Conservation (phyloP, 2,329 filamentous ascomycete genomes). For the Davidsoniella eucalypti region DNA sequence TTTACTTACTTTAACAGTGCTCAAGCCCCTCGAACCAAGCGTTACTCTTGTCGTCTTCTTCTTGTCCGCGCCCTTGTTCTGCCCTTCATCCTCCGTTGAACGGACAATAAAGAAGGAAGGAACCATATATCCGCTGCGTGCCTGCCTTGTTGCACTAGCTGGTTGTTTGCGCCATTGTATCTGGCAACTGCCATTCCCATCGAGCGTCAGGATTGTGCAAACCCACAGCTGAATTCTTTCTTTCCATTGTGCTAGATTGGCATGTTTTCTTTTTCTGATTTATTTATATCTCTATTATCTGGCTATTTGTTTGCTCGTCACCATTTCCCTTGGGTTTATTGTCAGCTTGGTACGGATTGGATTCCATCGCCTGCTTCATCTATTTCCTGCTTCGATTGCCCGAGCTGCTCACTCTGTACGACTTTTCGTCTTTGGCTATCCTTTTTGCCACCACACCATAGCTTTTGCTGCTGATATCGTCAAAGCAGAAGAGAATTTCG, state of each 20-base stretch:
- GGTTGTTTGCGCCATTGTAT: background rate
- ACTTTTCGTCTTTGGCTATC: background rate
- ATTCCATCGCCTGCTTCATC: background rate
- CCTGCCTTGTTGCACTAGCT: background rate
- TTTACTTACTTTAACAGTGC: too few relatives aligned
- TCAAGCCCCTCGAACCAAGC: too few relatives aligned
- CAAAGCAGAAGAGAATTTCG: background rate
- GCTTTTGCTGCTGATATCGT: background rate
- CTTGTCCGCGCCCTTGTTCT: background rate
- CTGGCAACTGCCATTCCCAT: slow-evolving; percentile 1
- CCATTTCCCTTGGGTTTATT: too few relatives aligned
- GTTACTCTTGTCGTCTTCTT: background rate
- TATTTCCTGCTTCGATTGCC: background rate
- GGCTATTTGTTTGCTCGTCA: background rate
- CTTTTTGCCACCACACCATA: background rate
- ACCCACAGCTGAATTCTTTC: background rate
- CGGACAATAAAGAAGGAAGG: slow-evolving; percentile 1
- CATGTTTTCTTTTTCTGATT: background rate
- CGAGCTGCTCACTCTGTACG: background rate
- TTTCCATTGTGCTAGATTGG: background rate
- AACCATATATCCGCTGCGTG: slow-evolving; percentile 3
- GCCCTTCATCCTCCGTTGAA: background rate
- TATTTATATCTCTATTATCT: too few relatives aligned
- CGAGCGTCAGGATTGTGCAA: background rate
- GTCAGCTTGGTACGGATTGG: too few relatives aligned